phyloP scores from a whole-genome alignment of 225 moss, liverwort and hornwort species.

The Anthoceros angustus region DNA sequence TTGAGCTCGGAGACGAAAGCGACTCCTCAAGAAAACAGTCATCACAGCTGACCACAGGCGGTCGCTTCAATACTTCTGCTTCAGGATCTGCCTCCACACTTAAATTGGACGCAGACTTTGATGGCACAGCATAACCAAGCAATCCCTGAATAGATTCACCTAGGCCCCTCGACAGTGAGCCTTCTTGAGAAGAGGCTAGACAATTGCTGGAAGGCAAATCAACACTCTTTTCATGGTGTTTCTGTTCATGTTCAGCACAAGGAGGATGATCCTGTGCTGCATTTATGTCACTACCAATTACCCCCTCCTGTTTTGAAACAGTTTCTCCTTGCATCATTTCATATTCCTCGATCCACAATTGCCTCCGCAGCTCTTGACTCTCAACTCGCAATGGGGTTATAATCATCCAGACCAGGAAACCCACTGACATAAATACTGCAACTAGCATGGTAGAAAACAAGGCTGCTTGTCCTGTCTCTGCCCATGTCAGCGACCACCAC shows the following conservation, averaged over 20 bases:
- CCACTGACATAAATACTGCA: constrained; percentile 22
- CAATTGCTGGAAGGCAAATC: too few species aligned
- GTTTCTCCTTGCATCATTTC: not conserved
- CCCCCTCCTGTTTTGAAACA: not conserved
- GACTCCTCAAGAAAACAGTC: constrained; percentile 6
- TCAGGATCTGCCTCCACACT: not conserved
- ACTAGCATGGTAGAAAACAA: constrained; percentile 20
- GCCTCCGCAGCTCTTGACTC: not conserved
- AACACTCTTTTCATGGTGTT: too few species aligned
- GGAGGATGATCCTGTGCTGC: not conserved
- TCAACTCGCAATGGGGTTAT: constrained; percentile 26
- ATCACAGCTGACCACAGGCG: constrained; percentile 5
- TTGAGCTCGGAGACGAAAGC: constrained; percentile 14
- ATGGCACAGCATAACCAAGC: too few species aligned
- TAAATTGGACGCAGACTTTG: not conserved
- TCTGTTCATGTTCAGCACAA: not conserved
- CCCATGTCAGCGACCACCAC: constrained; percentile 12
- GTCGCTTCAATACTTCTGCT: constrained; percentile 1
- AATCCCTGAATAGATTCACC: too few species aligned
- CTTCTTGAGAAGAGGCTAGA: too few species aligned
- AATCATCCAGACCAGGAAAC: constrained; percentile 37
- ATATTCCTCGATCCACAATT: not conserved
- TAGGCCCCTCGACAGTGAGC: too few species aligned
- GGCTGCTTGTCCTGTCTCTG: constrained; percentile 18
- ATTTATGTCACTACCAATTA: not conserved